Percentiles rank a stretch among this genome's conserved stretches.
Evolutionary conservation across 306 rosid species (phyloP).

Genomic region (Medicago lupulina): DNA sequence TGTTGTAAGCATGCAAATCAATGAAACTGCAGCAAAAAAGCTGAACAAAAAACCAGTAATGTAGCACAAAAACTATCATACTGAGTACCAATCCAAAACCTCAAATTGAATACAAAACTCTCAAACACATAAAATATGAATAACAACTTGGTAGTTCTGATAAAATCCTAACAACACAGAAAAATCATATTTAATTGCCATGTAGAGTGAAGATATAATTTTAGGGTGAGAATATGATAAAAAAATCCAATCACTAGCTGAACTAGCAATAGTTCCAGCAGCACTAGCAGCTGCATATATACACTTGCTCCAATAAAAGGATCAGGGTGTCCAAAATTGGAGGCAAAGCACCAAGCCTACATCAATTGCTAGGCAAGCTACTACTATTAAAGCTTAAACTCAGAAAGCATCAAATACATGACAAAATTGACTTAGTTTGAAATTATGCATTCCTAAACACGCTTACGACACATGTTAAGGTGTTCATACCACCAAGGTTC

Average conservation of each 20-base stretch:
- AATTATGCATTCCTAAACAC: no score
- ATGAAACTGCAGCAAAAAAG: conserved; percentile 21
- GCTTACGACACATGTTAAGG: no score
- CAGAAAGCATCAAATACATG: no score
- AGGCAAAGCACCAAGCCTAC: no score
- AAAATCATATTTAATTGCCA: neutral
- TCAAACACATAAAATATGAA: conserved; percentile 3
- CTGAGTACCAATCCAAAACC: conserved; percentile 9
- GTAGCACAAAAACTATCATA: conserved; percentile 28
- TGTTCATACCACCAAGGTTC: no score
- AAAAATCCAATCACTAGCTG: conserved; percentile 47
- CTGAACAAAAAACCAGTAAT: conserved; percentile 1
- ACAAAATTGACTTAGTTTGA: no score
- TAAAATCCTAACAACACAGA: neutral
- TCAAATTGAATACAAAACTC: conserved; percentile 15
- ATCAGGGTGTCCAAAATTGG: conserved; percentile 11
- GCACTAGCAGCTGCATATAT: conserved; percentile 77
- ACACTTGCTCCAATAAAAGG: conserved; percentile 69
- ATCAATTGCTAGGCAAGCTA: no score
- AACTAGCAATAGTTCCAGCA: conserved; percentile 74
- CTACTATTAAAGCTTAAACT: no score
- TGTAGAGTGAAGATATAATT: conserved; percentile 7
- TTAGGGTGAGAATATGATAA: conserved; percentile 20
- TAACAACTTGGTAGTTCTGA: neutral
- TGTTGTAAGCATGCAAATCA: conserved; percentile 24